Conservation (phyloP, 2,329 filamentous ascomycete genomes). For the Corniculantispora saksenae region DNA sequence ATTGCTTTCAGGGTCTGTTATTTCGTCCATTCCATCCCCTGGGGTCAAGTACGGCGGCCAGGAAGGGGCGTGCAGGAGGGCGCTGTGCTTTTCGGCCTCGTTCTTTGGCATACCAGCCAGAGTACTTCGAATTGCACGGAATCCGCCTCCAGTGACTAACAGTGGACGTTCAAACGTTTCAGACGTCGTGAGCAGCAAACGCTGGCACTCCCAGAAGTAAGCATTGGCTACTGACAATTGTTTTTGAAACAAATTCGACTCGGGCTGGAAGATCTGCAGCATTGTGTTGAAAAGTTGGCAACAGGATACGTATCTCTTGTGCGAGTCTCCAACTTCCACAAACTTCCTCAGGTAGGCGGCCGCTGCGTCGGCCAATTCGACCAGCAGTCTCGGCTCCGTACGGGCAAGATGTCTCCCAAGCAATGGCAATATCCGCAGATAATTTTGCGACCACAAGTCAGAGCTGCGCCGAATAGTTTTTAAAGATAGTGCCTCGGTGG, state of each 20-base stretch:
- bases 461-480: constrained; percentile 13
- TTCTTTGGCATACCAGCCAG: constrained; percentile 57
- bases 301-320: constrained; percentile 29
- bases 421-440: constrained; percentile 29
- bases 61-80: constrained; percentile 48
- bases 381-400: constrained; percentile 35
- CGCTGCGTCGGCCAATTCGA: constrained; percentile 32
- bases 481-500: neutral
- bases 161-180: constrained; percentile 49
- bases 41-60: constrained; percentile 64
- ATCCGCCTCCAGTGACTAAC: constrained; percentile 52
- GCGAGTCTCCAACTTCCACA: constrained; percentile 16
- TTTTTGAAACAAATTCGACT: constrained; percentile 26
- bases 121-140: constrained; percentile 55
- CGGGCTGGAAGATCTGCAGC: constrained; percentile 30
- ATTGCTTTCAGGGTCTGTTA: constrained; percentile 50
- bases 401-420: constrained; percentile 34
- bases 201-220: constrained; percentile 58
- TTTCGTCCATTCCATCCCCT: constrained; percentile 61
- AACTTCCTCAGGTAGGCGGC: constrained; percentile 30
- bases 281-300: constrained; percentile 35
- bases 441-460: constrained; percentile 24
- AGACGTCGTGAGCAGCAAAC: constrained; percentile 53
- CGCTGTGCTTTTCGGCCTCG: constrained; percentile 48
- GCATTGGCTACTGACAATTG: constrained; percentile 30